Evolutionary conservation across 1,284 basidiomycete species (phyloP).

Genomic region (Ganoderma lingzhi): DNA sequence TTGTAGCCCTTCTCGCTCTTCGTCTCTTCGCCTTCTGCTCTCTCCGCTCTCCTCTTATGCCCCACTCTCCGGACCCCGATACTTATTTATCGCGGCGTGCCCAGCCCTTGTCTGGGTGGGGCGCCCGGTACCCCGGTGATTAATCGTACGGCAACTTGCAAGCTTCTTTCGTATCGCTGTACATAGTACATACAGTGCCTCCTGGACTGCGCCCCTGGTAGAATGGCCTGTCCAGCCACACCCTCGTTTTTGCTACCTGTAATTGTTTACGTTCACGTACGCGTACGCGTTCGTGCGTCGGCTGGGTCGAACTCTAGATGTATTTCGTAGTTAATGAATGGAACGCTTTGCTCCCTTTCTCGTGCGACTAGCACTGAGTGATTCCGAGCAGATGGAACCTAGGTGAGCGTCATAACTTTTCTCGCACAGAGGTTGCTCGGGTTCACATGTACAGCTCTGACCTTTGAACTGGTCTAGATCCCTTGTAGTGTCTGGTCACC

Average conservation of each 20-base stretch:
- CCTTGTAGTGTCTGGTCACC: too few relatives aligned
- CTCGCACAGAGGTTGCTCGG: background rate
- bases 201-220: constrained; percentile 17
- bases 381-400: background rate
- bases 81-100: constrained; percentile 21
- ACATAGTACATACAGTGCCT: constrained; percentile 15
- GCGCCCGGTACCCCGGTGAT: constrained; percentile 9
- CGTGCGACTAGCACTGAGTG: background rate
- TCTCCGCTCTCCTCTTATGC: background rate
- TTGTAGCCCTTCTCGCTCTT: constrained; percentile 28
- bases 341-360: background rate
- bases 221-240: constrained; percentile 28
- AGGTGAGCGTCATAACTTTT: too few relatives aligned
- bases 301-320: constrained; percentile 25
- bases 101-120: background rate
- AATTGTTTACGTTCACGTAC: background rate
- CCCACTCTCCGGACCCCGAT: too few relatives aligned
- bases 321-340: constrained; percentile 20
- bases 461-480: too few relatives aligned
- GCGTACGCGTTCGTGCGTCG: constrained; percentile 9
- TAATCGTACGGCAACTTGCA: constrained; percentile 24
- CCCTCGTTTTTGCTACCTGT: constrained; percentile 29
- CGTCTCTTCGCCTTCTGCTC: constrained; percentile 15
- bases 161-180: constrained; percentile 19
- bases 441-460: background rate